Evolutionary conservation across 257 asterid genomes (phyloP).

Genomic region (Craterostigma plantagineum): DNA sequence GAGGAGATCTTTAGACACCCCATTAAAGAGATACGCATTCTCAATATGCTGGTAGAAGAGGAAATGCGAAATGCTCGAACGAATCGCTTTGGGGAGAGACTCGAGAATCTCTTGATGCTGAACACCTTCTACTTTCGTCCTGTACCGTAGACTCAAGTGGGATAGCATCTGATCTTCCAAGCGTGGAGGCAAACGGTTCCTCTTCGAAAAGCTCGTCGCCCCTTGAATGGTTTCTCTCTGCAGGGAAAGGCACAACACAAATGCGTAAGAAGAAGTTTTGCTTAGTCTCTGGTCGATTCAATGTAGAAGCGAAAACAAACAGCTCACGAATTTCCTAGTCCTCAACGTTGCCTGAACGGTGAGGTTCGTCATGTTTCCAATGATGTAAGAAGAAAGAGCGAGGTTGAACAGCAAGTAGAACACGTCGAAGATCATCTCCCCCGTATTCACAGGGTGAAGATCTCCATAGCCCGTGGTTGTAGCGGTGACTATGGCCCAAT

Average conservation of each 20-base stretch:
- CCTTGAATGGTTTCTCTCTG: slow-evolving; percentile 53
- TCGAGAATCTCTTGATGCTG: slow-evolving; percentile 43
- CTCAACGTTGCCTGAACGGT: slow-evolving; percentile 84
- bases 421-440: slow-evolving; percentile 73
- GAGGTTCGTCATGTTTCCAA: slow-evolving; percentile 94
- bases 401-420: slow-evolving; percentile 89
- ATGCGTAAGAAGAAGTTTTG: no score
- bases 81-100: slow-evolving; percentile 38
- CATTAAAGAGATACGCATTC: slow-evolving; percentile 35
- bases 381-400: slow-evolving; percentile 77
- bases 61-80: slow-evolving; percentile 29
- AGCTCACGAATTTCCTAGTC: slow-evolving; percentile 74
- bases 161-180: slow-evolving; percentile 50
- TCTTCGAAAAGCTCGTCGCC: slow-evolving; percentile 32
- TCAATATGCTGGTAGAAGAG: slow-evolving; percentile 36
- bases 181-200: slow-evolving; percentile 31
- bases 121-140: slow-evolving; percentile 39
- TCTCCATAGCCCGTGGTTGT: slow-evolving; percentile 97
- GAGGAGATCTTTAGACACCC: slow-evolving; percentile 36
- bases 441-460: slow-evolving; percentile 64
- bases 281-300: no score
- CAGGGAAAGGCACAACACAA: neutral
- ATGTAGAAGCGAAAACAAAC: no score
- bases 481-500: slow-evolving; percentile 90
- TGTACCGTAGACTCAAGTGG: slow-evolving; percentile 31